phyloP scores from a whole-genome alignment of 2,329 filamentous ascomycete species.

The Monilinia laxa region DNA sequence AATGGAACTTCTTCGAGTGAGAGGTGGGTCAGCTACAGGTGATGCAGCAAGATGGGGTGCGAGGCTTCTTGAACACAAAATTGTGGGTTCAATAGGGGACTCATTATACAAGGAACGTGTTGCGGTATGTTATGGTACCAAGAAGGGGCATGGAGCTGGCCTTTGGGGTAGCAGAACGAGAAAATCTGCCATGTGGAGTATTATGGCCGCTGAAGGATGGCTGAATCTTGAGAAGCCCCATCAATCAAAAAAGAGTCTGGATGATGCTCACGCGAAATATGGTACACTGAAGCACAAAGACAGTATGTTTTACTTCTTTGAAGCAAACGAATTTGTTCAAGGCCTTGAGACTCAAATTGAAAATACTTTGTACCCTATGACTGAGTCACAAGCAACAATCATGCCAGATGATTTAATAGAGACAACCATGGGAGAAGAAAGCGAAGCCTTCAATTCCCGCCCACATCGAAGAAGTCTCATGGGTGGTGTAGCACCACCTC shows the following conservation, averaged over 20 bases:
- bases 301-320: conserved; percentile 52
- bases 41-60: conserved; percentile 85
- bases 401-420: conserved; percentile 23
- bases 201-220: conserved; percentile 83
- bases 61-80: conserved; percentile 73
- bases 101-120: conserved; percentile 84
- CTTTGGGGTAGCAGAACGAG: conserved; percentile 70
- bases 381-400: conserved; percentile 22
- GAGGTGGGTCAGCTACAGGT: conserved; percentile 77
- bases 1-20: conserved; percentile 77
- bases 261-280: conserved; percentile 62
- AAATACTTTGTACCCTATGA: conserved; percentile 38
- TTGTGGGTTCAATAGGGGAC: conserved; percentile 73
- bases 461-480: conserved; percentile 55
- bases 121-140: conserved; percentile 77
- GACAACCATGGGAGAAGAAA: conserved; percentile 42
- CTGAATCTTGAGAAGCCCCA: conserved; percentile 71
- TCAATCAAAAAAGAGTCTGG: conserved; percentile 75
- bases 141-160: conserved; percentile 63
- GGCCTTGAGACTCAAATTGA: conserved; percentile 47
- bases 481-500: conserved; percentile 43
- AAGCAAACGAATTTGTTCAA: conserved; percentile 54
- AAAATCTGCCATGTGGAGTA: conserved; percentile 87
- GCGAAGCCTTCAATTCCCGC: conserved; percentile 54
- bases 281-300: conserved; percentile 50